Evolutionary conservation across 768 basidiomycete genomes (phyloP).

Genomic region (Xanthoconium stramineum): DNA sequence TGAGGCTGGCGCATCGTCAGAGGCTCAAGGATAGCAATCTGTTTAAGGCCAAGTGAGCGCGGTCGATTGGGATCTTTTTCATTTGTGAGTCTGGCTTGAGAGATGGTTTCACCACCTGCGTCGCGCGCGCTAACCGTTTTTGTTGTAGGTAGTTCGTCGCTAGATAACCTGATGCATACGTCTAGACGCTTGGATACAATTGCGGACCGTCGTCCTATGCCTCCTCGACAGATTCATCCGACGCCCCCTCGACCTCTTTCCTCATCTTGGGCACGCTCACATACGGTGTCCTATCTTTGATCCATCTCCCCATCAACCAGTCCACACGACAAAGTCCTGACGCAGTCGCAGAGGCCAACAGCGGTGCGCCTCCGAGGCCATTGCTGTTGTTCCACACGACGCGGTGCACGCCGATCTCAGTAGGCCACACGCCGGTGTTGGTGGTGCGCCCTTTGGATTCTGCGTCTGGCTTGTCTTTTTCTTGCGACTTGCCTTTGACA

Average conservation of each 20-base stretch:
- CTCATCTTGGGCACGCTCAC: constrained; percentile 58
- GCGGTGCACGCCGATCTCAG: constrained; percentile 72
- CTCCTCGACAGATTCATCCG: constrained; percentile 35
- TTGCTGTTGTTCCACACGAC: constrained; percentile 79
- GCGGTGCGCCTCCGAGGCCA: constrained; percentile 53
- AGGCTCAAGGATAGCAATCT: constrained; percentile 81
- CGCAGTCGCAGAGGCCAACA: constrained; percentile 78
- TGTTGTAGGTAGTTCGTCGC: background rate
- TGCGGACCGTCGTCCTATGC: background rate
- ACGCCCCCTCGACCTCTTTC: constrained; percentile 47
- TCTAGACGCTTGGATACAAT: background rate
- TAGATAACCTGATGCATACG: background rate
- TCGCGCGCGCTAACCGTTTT: background rate
- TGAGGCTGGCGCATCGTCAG: constrained; percentile 62
- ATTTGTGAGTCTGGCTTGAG: background rate
- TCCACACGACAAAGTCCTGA: constrained; percentile 88
- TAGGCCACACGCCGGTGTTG: constrained; percentile 72
- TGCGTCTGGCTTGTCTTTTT: constrained; percentile 23
- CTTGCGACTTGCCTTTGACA: constrained; percentile 33
- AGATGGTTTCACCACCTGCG: no score
- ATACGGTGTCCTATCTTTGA: constrained; percentile 65
- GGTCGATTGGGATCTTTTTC: no score
- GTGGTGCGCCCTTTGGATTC: constrained; percentile 20
- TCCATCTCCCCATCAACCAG: constrained; percentile 72
- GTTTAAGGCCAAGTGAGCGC: constrained; percentile 69